A percentile compares a stretch with the other conserved stretches of the same genome.
Conservation (phyloP, 2,329 filamentous ascomycete genomes). For the Penicillium sp. region DNA sequence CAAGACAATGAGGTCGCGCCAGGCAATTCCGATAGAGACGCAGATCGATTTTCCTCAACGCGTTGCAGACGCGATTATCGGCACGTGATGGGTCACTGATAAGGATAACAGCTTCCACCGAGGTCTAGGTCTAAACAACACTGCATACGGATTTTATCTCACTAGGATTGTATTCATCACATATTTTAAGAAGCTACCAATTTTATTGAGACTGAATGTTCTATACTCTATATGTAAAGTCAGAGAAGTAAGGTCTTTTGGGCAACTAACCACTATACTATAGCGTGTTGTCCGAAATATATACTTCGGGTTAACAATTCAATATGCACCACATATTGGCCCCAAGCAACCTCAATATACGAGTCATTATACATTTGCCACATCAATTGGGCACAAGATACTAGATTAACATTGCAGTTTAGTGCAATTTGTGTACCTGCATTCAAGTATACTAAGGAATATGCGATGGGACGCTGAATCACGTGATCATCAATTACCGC, state of each 20-base stretch:
- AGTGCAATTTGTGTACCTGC: neutral
- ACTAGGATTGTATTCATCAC: neutral
- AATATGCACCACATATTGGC: neutral
- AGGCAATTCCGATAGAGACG: slow-evolving; percentile 1
- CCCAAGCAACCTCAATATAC: neutral
- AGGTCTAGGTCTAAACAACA: neutral
- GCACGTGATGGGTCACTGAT: slow-evolving; percentile 1
- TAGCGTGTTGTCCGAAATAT: neutral
- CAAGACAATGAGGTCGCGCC: neutral
- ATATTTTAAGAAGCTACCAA: neutral
- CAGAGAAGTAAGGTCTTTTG: neutral
- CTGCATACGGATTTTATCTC: neutral
- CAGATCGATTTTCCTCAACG: slow-evolving; percentile 8
- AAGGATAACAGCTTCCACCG: neutral
- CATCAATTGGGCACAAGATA: neutral
- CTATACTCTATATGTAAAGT: rapidly evolving
- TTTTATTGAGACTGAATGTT: too few relatives aligned
- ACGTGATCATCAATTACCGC: slow-evolving; percentile 16
- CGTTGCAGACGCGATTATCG: slow-evolving; percentile 10
- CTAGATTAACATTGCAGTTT: neutral
- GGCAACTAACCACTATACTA: neutral
- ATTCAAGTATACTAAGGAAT: neutral
- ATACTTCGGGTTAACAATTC: neutral
- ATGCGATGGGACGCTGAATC: neutral
- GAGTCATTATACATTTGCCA: neutral